phyloP scores from a whole-genome alignment of 106 monocot genomes.

The Cymbidium sinense region DNA sequence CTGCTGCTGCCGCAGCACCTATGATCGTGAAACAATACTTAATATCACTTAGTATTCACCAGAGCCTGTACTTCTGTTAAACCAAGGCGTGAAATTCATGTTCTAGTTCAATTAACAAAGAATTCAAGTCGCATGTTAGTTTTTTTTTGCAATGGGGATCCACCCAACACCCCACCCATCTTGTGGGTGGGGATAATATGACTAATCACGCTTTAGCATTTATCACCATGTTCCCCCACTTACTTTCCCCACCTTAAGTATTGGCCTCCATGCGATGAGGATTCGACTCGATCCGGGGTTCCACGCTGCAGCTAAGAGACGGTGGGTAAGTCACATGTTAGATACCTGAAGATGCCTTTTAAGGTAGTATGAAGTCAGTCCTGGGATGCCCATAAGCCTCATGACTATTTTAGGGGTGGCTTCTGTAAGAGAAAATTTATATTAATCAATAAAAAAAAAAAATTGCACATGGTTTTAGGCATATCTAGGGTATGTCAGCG shows the following conservation, averaged over 20 bases:
- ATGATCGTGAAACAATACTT: conserved; percentile 8
- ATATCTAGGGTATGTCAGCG: too few species aligned
- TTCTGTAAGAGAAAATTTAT: conserved; percentile 25
- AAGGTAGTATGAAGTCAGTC: conserved; percentile 61
- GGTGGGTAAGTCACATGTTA: too few species aligned
- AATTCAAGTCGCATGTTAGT: too few species aligned
- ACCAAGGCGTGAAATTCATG: not conserved
- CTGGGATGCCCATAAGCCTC: conserved; percentile 67
- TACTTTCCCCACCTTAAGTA: too few species aligned
- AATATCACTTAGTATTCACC: not conserved
- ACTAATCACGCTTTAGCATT: too few species aligned
- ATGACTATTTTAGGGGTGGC: conserved; percentile 70
- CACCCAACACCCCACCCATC: too few species aligned
- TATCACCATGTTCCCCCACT: too few species aligned
- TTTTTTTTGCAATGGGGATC: too few species aligned
- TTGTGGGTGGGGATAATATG: too few species aligned
- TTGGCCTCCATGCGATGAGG: too few species aligned
- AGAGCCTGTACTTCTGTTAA: conserved; percentile 55
- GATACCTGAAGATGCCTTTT: conserved; percentile 71
- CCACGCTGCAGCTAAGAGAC: too few species aligned
- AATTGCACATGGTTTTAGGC: not conserved
- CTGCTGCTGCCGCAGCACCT: conserved; percentile 16
- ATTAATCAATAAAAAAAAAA: not conserved
- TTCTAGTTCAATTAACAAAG: not conserved
- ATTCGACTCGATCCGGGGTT: too few species aligned